Base-by-base conservation (phyloP, 2,329 filamentous ascomycete species). In the Sporothrix curviconia region DNA sequence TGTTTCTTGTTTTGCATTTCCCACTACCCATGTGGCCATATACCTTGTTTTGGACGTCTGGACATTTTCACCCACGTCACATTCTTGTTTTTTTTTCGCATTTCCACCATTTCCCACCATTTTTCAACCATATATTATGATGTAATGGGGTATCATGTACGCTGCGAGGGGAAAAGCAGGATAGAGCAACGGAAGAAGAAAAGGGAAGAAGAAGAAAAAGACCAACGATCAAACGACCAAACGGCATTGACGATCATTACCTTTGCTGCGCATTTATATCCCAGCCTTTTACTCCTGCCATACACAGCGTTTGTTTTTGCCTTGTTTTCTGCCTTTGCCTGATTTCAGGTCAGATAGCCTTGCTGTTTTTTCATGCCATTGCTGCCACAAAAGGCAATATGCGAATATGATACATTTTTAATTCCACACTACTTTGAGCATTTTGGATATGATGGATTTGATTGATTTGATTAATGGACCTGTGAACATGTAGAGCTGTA, bases 61-160 rank as follows among this genome's bases (percentile, higher is more conserved):
- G n/a, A 44, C 15, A 14, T 30, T 47, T 28, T 24, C 28, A 11
- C 24, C 40, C 49, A 49, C 50, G 17, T 42, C 47, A 51, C 39
- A 37, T 44, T 46, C 46, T 17, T 12, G 3, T 46, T 54, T 54
- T 9, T 43, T 9, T n/a, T 37, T 25, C 28, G n/a, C 34, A 15
- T 24, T n/a, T 37, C 34, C n/a, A 22, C 22, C 9, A 28, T 40
- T 39, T 19, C 25, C 25, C 40, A 30, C 28, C 36, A 44, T 17
- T 34, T 42, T 32, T 17, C n/a, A n/a, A n/a, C 12, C 36, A 46
- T 36, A 53, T 55, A 51, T 55, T 24, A 58, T 30, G 51, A 59
- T 55, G 47, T 52, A 56, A 46, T 44, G n/a, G 50, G 42, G 32
- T 49, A 55, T 53, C 24, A 55, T 25, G 37, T 47, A 49, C 24